phyloP scores from a whole-genome alignment of 2,329 filamentous ascomycete genomes.

The Arthrobotrys sinensis region DNA sequence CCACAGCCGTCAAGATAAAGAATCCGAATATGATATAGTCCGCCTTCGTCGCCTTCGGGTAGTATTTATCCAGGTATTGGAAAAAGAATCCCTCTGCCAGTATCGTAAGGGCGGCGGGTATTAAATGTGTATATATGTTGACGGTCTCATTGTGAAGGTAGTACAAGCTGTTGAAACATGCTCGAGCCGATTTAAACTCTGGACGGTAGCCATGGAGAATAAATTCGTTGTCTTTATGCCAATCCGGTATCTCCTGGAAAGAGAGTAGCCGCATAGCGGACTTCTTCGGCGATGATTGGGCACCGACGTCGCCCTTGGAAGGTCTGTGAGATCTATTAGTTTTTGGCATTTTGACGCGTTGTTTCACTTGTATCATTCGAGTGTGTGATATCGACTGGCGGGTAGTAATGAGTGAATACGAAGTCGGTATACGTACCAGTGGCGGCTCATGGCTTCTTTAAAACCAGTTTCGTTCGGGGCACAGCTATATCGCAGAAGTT shows the following conservation, averaged over 20 bases:
- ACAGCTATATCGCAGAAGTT: too few species aligned
- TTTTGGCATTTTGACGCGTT: slow-evolving; percentile 8
- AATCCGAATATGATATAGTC: slow-evolving; percentile 68
- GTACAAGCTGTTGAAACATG: slow-evolving; percentile 68
- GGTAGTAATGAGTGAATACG: neutral
- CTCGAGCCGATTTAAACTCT: slow-evolving; percentile 66
- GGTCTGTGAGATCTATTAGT: slow-evolving; percentile 30
- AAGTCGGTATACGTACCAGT: too few species aligned
- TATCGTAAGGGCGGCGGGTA: slow-evolving; percentile 68
- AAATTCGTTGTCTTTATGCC: slow-evolving; percentile 69
- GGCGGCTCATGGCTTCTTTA: too few species aligned
- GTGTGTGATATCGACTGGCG: neutral
- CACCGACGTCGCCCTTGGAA: slow-evolving; percentile 4
- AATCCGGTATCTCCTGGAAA: slow-evolving; percentile 68
- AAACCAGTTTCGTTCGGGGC: too few species aligned
- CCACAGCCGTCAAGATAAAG: slow-evolving; percentile 67
- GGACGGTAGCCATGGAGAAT: slow-evolving; percentile 69
- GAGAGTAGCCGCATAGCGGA: slow-evolving; percentile 63
- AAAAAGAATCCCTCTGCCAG: slow-evolving; percentile 65
- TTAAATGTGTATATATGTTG: slow-evolving; percentile 70
- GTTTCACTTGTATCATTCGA: too few species aligned
- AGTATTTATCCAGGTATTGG: slow-evolving; percentile 63
- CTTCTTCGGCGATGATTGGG: slow-evolving; percentile 28
- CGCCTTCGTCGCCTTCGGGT: slow-evolving; percentile 65
- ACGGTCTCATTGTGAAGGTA: slow-evolving; percentile 69